Conservation (phyloP, 345 rosid species). For the Clausena lansium region DNA sequence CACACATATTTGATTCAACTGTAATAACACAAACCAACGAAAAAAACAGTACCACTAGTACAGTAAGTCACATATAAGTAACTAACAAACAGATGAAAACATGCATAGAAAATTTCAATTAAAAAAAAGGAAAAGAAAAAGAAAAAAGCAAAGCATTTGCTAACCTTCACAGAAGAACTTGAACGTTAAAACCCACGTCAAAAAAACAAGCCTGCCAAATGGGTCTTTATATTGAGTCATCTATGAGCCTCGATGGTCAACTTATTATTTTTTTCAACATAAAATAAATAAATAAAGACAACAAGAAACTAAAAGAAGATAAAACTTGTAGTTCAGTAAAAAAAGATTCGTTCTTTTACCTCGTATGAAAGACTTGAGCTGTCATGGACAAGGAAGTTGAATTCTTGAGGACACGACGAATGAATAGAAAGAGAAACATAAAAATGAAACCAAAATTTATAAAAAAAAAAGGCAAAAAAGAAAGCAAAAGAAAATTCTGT, state of each 20-base stretch:
- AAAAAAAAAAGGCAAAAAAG: not conserved
- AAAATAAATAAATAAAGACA: slow-evolving; percentile 24
- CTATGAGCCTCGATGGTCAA: slow-evolving; percentile 38
- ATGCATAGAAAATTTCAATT: slow-evolving; percentile 14
- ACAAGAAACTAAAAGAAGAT: slow-evolving; percentile 17
- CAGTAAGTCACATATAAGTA: slow-evolving; percentile 9
- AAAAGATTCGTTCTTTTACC: slow-evolving; percentile 26
- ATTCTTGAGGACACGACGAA: slow-evolving; percentile 20
- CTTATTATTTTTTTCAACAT: slow-evolving; percentile 9
- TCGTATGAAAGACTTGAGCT: slow-evolving; percentile 19
- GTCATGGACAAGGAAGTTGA: slow-evolving; percentile 29
- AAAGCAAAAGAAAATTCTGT: slow-evolving; percentile 14
- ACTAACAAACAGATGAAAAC: slow-evolving; percentile 5
- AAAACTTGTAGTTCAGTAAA: slow-evolving; percentile 17
- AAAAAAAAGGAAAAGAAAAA: not conserved
- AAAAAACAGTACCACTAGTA: not conserved
- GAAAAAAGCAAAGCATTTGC: slow-evolving; percentile 5
- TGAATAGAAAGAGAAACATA: slow-evolving; percentile 6
- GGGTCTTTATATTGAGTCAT: slow-evolving; percentile 28
- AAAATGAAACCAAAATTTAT: not conserved
- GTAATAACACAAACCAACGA: not conserved
- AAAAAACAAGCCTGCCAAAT: slow-evolving; percentile 26
- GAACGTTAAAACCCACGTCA: slow-evolving; percentile 50
- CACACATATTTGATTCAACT: not conserved
- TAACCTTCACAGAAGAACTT: slow-evolving; percentile 41